A percentile compares a stretch with the other conserved stretches of the same genome.
phyloP scores from a whole-genome alignment of 2,329 filamentous ascomycete species.

The Fusarium buharicum region DNA sequence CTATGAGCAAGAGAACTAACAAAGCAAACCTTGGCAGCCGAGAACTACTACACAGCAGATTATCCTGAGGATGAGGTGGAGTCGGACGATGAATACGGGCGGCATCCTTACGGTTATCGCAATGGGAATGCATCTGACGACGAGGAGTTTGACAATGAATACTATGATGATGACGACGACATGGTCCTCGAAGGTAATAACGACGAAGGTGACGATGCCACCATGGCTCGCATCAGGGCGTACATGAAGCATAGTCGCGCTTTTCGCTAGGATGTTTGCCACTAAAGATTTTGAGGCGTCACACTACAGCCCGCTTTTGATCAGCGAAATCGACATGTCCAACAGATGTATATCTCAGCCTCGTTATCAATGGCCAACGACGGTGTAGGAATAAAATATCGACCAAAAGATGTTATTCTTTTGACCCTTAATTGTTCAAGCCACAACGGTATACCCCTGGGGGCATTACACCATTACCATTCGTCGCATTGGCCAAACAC shows the following conservation, averaged over 20 bases:
- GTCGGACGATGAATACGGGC: conserved; percentile 67
- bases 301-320: conserved; percentile 12
- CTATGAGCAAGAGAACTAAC: conserved; percentile 22
- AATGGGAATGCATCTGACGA: conserved; percentile 64
- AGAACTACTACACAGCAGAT: conserved; percentile 82
- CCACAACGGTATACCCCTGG: conserved; percentile 33
- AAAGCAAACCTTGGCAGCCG: conserved; percentile 59
- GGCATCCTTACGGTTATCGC: conserved; percentile 65
- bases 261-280: conserved; percentile 36
- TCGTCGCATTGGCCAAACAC: conserved; percentile 28
- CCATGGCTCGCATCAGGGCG: conserved; percentile 53
- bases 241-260: conserved; percentile 51
- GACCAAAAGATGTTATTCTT: neutral
- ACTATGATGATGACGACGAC: conserved; percentile 52
- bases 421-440: conserved; percentile 8
- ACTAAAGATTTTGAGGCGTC: conserved; percentile 33
- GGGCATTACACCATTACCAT: conserved; percentile 26
- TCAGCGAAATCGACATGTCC: conserved; percentile 11
- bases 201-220: conserved; percentile 50
- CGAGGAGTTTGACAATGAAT: conserved; percentile 62
- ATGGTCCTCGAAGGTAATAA: conserved; percentile 51
- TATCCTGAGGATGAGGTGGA: conserved; percentile 84
- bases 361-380: neutral
- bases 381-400: conserved; percentile 5
- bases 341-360: conserved; percentile 7